Percentiles rank a stretch among this genome's conserved stretches.
Evolutionary conservation across 371 early-diverging fungal species (phyloP).

Genomic region (Rhizopus arrhizus): DNA sequence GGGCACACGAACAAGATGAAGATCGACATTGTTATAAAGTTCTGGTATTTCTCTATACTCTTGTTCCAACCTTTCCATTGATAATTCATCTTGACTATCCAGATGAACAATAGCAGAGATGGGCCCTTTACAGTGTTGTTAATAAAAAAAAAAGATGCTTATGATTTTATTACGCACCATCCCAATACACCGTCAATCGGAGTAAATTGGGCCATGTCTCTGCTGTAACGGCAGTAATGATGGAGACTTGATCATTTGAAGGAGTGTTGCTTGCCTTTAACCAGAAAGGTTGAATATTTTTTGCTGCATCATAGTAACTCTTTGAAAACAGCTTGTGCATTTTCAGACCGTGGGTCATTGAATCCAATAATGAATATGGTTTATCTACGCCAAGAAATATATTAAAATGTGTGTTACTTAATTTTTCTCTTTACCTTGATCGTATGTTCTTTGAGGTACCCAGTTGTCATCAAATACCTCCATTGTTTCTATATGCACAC

Average conservation of each 20-base stretch:
- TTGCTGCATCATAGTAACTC: slow-evolving; percentile 40
- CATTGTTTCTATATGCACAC: neutral
- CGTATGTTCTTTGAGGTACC: slow-evolving; percentile 50
- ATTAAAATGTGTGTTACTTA: neutral
- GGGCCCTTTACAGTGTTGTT: slow-evolving; percentile 32
- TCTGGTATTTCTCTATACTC: slow-evolving; percentile 29
- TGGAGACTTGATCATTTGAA: slow-evolving; percentile 34
- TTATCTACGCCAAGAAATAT: slow-evolving; percentile 23
- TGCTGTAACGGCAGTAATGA: slow-evolving; percentile 43
- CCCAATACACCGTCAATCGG: slow-evolving; percentile 44
- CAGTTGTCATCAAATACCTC: slow-evolving; percentile 31
- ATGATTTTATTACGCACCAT: slow-evolving; percentile 29
- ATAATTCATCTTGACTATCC: slow-evolving; percentile 22
- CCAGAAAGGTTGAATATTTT: slow-evolving; percentile 45
- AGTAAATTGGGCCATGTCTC: slow-evolving; percentile 44
- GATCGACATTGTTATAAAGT: slow-evolving; percentile 35
- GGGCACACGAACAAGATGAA: slow-evolving; percentile 38
- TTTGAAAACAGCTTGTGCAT: slow-evolving; percentile 53
- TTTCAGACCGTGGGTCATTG: slow-evolving; percentile 48
- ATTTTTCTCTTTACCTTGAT: slow-evolving; percentile 32
- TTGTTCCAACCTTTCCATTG: slow-evolving; percentile 23
- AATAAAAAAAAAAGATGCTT: neutral
- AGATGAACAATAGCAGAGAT: slow-evolving; percentile 49
- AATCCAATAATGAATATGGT: slow-evolving; percentile 38
- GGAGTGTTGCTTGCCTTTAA: slow-evolving; percentile 31